Base-by-base conservation (phyloP, 352 stramenopile species). In the Elongisporangium prolatum region DNA sequence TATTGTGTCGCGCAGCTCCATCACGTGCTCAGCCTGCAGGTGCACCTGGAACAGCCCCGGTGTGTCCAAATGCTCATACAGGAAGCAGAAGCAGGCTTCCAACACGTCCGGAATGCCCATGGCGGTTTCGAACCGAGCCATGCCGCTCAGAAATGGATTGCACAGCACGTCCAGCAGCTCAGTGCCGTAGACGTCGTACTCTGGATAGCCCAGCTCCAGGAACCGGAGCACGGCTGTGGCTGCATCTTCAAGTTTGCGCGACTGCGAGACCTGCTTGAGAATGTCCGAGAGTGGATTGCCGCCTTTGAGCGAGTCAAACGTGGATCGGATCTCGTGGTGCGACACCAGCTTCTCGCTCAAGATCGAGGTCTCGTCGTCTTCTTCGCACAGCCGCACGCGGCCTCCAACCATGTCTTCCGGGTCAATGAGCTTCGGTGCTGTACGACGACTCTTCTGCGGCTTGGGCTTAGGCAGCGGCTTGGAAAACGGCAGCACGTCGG, bases 61-160 rank as follows among this genome's bases (percentile, higher is more conserved):
- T 1, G 80, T 88, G 60, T 90, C 80, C 44, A 92, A 48, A 25
- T 91, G 75, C 49, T 87, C 79, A 51, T 91, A 89, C 20, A 94
- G 50, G 50, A 89, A 88, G 70, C 80, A 91, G 38, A 94, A 75
- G 52, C 84, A 91, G 8, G 84, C 80, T 64, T 94, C 84, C 0
- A 72, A 74, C 28, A 94, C 81, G 63, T 94, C 84, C 2, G 82
- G 82, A 25, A 94, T 72, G n/a, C 82, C 84, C 55, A 94, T 66
- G n/a, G 84, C 74, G 21, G 84, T 89, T 62, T 94, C 84, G 34
- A 94, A 94, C 51, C 84, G 80, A 16, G 84, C 84, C 76, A 94
- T 89, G 56, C 84, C 81, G 47, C 84, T 90, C 13, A 94, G 68
- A 44, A 94, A 94, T 20, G 84, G 84, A 55, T 94, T 94, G 64